Conservation (phyloP, 495 filamentous ascomycete genomes). For the Daldinia grandis region DNA sequence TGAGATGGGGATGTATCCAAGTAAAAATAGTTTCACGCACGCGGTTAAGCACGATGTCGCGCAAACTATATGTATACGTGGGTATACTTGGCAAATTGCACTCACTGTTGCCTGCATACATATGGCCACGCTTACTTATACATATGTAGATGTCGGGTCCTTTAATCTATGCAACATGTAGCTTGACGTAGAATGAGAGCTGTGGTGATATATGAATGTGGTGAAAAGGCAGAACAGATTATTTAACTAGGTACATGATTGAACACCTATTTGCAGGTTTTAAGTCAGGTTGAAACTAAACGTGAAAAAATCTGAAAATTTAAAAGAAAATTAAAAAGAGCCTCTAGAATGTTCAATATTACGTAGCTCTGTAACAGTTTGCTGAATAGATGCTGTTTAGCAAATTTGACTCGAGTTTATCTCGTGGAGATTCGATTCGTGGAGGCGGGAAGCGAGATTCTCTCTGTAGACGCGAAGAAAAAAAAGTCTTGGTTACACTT, state of each 20-base stretch:
- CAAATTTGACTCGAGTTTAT: constrained; percentile 32
- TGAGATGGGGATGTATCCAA: constrained; percentile 17
- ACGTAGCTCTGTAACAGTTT: constrained; percentile 26
- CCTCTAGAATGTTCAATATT: not conserved
- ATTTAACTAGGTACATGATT: constrained; percentile 1
- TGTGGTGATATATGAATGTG: constrained; percentile 18
- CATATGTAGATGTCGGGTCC: not conserved
- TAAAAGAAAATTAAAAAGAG: not conserved
- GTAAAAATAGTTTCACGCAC: constrained; percentile 26
- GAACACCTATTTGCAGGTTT: constrained; percentile 2
- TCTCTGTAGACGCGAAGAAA: not conserved
- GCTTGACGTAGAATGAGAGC: constrained; percentile 6
- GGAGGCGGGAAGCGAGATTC: constrained; percentile 12
- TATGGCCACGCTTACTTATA: constrained; percentile 5
- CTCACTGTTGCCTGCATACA: not conserved
- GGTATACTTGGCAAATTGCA: not conserved
- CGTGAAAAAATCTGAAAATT: not conserved
- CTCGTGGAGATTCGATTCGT: constrained; percentile 5
- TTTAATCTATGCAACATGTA: not conserved
- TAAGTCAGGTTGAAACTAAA: not conserved
- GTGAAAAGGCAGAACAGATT: not conserved
- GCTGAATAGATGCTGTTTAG: constrained; percentile 3
- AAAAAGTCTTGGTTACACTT: constrained; percentile 24
- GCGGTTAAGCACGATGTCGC: constrained; percentile 16
- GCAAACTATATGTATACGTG: not conserved